Base-by-base conservation (phyloP, 768 basidiomycete genomes). In the Kwoniella dendrophila region DNA sequence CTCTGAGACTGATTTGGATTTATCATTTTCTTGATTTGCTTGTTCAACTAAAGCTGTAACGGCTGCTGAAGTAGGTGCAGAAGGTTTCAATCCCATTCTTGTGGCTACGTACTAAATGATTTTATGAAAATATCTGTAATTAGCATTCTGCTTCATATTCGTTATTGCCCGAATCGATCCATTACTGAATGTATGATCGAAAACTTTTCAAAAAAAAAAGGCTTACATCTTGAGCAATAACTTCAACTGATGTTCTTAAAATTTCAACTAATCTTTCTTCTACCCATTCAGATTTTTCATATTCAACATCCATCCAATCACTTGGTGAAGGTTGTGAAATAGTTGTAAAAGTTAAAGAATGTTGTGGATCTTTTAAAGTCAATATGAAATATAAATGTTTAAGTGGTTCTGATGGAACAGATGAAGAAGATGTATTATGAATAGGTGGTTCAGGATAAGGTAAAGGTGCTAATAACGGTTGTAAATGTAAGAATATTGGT, bases 201-300 rank as follows among this genome's bases (percentile, higher is more conserved):
- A n/a, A n/a, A n/a, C n/a, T n/a, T 8, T 38, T 18, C 36, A 20
- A 14, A 43, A 11, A 20, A 11, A 3, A 44, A 20, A 6, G 26
- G 72, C 77, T 71, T 47, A 78, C 77, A 72, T 95, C 91, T 79
- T 97, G 93, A 1, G 92, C 92, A 62, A 97, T 81, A 18, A 93
- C 86, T 80, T 97, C 94, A 29, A 95, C 86, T 7, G 88, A 90
- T 14, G 91, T 82, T 58, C 90, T 82, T 60, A 99, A 80, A 16
- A 86, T 85, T 71, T 97, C 95, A 3, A 93, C 94, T 63, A 97
- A 85, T 38, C 89, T 78, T 73, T 99, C 94, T 79, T 99, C 96
- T 12, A 98, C 93, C 96, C 96, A 79, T 56, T 82, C 81, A 76
- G 92, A 89, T 66, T 87, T 84, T 72, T 96, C 94, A 87, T 92